Percentiles rank a stretch among this genome's conserved stretches.
phyloP scores from a whole-genome alignment of 2,329 filamentous ascomycete genomes.

The Penicillium olsonii region DNA sequence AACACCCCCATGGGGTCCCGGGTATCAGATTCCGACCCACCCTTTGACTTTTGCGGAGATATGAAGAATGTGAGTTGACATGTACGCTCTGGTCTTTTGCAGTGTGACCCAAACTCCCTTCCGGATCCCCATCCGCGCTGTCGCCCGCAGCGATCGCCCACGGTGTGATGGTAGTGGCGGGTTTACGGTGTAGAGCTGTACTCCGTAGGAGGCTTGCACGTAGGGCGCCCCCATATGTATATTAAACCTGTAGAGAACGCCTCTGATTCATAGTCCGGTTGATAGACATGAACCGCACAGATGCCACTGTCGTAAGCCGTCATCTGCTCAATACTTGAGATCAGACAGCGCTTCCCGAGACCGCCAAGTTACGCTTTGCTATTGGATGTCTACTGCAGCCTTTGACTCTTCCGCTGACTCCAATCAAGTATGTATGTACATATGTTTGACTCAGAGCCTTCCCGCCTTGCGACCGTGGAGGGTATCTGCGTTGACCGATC shows the following conservation, averaged over 20 bases:
- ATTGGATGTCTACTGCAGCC: constrained; percentile 1
- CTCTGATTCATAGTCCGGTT: background rate
- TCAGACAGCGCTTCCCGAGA: constrained; percentile 7
- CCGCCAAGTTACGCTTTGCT: background rate
- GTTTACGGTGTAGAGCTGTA: constrained; percentile 13
- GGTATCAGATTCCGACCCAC: constrained; percentile 4
- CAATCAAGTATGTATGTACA: background rate
- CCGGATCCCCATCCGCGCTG: constrained; percentile 7
- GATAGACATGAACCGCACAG: background rate
- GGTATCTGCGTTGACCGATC: constrained; percentile 5
- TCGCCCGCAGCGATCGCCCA: constrained; percentile 11
- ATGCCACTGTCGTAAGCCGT: constrained; percentile 4
- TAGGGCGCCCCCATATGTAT: background rate
- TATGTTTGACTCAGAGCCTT: background rate
- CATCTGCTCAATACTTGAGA: constrained; percentile 3
- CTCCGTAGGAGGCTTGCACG: constrained; percentile 1
- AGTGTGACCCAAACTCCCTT: constrained; percentile 12
- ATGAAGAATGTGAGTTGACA: constrained; percentile 9
- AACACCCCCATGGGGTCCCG: constrained; percentile 10
- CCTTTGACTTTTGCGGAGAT: constrained; percentile 3
- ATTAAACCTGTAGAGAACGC: background rate
- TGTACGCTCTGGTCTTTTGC: background rate
- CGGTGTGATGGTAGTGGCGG: constrained; percentile 9
- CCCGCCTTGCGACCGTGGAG: background rate
- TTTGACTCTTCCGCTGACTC: constrained; percentile 1